Evolutionary conservation across 2,329 filamentous ascomycete genomes (phyloP), one percentile per base, ranked within the genome.

Genomic region (Epichloe hybrida): DNA sequence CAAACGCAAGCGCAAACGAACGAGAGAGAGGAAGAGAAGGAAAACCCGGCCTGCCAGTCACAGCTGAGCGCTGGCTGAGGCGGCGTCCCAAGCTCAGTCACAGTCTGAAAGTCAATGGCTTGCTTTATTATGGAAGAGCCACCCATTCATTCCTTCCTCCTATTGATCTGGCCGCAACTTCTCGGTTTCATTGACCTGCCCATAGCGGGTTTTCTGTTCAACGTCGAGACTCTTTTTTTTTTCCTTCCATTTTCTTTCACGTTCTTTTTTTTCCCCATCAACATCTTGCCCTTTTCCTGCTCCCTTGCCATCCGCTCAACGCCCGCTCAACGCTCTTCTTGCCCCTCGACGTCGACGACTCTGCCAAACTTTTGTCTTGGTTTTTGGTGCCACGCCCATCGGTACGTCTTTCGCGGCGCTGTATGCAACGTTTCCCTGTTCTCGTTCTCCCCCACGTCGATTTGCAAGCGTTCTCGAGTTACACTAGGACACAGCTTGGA

Each of bases 121-220:
- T 17, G 17, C 8, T 40, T 17, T 20, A 43, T 17, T 38, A 49
- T 37, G 46, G 31, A 52, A 47, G 48, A 43, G 42, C 42, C 36
- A 37, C 47, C 47, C 51, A 36, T 47, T 42, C 47, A 43, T 47
- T 50, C 51, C 48, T 52, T 52, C 48, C 51, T 41, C 21, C 17
- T 40, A 13, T 17, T 45, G 15, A 23, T 35, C 34, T n/a, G 35
- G 20, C 35, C 34, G 36, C 35, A 15, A 46, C 35, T 50, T 46
- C 21, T 40, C 7, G 23, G 15, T 46, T 21, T 44, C 20, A 27
- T 27, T 5, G n/a, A 43, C 37, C 31, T 49, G 12, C 15, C 23
- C 34, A 12, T 5, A n/a, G 12, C 17, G 17, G 12, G 31, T 3
- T 45, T 34, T 50, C 48, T 50, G n/a, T 12, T 34, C 20, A 23